Evolutionary conservation across 352 stramenopile genomes (phyloP), one percentile per base, ranked within the genome.

Genomic region (Peronospora destructor): DNA sequence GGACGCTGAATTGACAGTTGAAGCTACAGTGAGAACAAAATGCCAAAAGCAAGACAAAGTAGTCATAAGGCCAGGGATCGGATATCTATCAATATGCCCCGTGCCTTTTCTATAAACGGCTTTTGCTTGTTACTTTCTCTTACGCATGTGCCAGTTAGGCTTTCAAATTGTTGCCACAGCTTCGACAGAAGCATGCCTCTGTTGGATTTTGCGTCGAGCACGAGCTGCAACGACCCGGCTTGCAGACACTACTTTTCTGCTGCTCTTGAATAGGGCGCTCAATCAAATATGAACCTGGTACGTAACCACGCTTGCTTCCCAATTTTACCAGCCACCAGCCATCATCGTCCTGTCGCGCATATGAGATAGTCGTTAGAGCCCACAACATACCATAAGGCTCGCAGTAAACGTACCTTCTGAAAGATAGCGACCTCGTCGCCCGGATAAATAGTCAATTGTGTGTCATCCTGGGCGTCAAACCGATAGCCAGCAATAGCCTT

Each of bases 311-410:
- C 37, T 84, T 68, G 47, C 69, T 74, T 46, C 68, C 53, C 34
- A 88, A 52, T 21, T 87, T 74, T 32, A 87, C 80, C 40, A 88
- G 66, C 80, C 80, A 91, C 80, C 80, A 91, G 59, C 80, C 80
- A 66, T 91, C 80, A 35, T 88, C 77, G 30, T 91, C 80, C 66
- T 80, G 44, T 52, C 13, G 33, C 26, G 21, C 16, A 58, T 34
- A 47, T 8, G 4, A 14, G 10, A 13, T 36, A 16, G 52, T 23
- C 3, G 26, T 45, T 67, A 56, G 33, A 42, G 33, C 23, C 41
- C 3, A 37, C 40, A 30, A 37, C 40, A 28, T 6, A 29, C 25
- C 8, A 32, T 3, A 43, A 21, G 10, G 13, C 12, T 17, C 17
- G 28, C 10, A 33, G 12, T 34, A 5, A 35, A 56, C 55, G 1